phyloP scores from a whole-genome alignment of 345 rosid genomes.

The Lepidium didymum region DNA sequence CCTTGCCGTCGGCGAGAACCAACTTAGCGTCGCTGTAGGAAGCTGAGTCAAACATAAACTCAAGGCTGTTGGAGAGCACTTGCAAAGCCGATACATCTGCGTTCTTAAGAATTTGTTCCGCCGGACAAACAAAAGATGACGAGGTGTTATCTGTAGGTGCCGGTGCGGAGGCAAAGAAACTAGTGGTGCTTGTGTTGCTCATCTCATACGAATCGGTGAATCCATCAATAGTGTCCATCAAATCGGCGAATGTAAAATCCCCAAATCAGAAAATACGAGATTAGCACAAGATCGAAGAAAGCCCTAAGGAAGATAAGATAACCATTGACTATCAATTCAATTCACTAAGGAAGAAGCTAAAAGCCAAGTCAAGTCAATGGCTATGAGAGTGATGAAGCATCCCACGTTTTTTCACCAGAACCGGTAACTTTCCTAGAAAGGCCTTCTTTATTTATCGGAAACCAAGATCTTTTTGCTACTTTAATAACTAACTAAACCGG shows the following conservation, averaged over 20 bases:
- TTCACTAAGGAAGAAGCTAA: not conserved
- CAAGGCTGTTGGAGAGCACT: conserved; percentile 49
- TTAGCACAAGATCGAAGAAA: not conserved
- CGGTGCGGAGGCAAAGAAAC: conserved; percentile 22
- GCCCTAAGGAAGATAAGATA: not conserved
- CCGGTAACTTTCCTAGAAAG: conserved; percentile 9
- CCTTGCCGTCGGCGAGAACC: conserved; percentile 38
- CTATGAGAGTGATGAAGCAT: not conserved
- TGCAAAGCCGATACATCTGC: conserved; percentile 45
- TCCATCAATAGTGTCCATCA: conserved; percentile 42
- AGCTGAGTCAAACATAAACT: conserved; percentile 43
- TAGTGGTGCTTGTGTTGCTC: conserved; percentile 53
- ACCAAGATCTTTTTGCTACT: not conserved
- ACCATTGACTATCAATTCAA: not conserved
- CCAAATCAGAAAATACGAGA: not conserved
- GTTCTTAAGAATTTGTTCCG: not conserved
- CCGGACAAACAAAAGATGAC: conserved; percentile 17
- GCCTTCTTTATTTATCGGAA: not conserved
- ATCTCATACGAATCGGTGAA: conserved; percentile 61
- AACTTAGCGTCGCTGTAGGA: conserved; percentile 66
- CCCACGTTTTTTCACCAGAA: not conserved
- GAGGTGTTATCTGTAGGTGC: conserved; percentile 4
- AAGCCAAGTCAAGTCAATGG: conserved; percentile 19
- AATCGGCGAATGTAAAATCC: not conserved
- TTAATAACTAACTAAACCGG: not conserved